Evolutionary conservation across 306 rosid genomes (phyloP), one percentile per base, ranked within the genome.

Genomic region (Cucurbita pepo): DNA sequence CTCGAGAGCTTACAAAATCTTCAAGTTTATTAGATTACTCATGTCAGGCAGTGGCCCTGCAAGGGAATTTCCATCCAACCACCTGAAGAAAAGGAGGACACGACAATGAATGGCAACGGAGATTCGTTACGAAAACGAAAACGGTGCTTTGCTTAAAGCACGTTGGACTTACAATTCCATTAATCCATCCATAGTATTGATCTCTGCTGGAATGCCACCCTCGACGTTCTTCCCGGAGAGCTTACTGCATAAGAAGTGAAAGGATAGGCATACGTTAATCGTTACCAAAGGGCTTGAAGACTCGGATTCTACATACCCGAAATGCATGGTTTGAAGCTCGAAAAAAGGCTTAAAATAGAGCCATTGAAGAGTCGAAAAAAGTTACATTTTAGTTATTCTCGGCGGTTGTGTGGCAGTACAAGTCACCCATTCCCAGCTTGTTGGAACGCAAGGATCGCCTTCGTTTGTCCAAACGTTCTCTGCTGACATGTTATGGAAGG

Each of bases 381-480:
- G 55, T 84, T 87, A 94, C 99, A 94, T 83, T 74, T 83, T 85
- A 62, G 87, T 79, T 51, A 94, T 81, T 90, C 96, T 89, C 16
- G 82, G 87, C 36, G 90, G 87, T 36, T 79, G 18, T 44, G 77
- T 64, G 10, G 85, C 60, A 82, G 92, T 87, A 65, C 97, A 94
- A 58, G 86, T 84, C 73, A 94, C 74, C 96, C 96, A 87, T 54
- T 89, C 97, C 99, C 99, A 94, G 25, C 69, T 84, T 60, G 91
- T 86, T 38, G 99, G 99, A 78, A 85, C 85, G 77, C 99, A 94
- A 16, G 97, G 97, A 83, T 90, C 97, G 6, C 99, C 97, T 83
- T 88, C 90, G 12, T 87, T 76, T 55, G 77, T 78, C n/a, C 44
- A 83, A 73, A 52, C 63, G 37, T 63, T 81, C 67, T 83, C 92